Evolutionary conservation across 805 yeast species (phyloP).

Genomic region (Brettanomyces nanus): DNA sequence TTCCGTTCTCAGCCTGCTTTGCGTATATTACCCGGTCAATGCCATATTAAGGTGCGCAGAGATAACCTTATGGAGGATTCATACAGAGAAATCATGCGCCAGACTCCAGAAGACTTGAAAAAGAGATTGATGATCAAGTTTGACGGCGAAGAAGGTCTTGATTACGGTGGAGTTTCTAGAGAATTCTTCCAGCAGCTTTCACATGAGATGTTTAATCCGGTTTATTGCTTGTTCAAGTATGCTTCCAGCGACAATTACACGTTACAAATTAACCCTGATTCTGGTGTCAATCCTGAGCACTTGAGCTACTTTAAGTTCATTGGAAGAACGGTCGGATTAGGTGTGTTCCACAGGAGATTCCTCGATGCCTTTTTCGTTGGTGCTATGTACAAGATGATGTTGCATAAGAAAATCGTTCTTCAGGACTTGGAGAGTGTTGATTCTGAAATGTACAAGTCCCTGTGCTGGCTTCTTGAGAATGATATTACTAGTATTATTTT

Average conservation of each 20-base stretch:
- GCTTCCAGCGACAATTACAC: constrained; percentile 98
- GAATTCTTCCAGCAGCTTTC: constrained; percentile 94
- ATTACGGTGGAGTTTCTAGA: constrained; percentile 98
- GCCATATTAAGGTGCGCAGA: constrained; percentile 96
- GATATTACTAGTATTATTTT: constrained; percentile 85
- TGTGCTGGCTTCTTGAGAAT: constrained; percentile 93
- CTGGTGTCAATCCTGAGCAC: constrained; percentile 96
- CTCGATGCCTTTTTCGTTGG: constrained; percentile 98
- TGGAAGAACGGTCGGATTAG: constrained; percentile 96
- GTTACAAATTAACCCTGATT: constrained; percentile 93
- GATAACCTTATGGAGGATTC: constrained; percentile 95
- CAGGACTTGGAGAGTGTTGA: constrained; percentile 99
- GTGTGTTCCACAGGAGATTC: constrained; percentile 97
- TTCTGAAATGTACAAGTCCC: constrained; percentile 89
- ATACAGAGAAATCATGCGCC: constrained; percentile 97
- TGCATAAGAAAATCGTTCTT: constrained; percentile 85
- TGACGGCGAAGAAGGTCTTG: constrained; percentile 99
- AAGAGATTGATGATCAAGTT: constrained; percentile 96
- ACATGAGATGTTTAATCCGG: constrained; percentile 98
- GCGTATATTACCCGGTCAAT: constrained; percentile 95
- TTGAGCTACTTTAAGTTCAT: constrained; percentile 95
- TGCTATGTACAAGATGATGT: constrained; percentile 96
- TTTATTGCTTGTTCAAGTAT: constrained; percentile 93
- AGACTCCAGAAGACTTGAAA: constrained; percentile 96
- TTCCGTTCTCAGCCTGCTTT: constrained; percentile 98